Percentiles rank a stretch among this genome's conserved stretches.
These are phyloP conservation scores for Eucalyptus marginata DNA, from an alignment of 345 rosid genomes.

Conservation along the genomic window DNA sequence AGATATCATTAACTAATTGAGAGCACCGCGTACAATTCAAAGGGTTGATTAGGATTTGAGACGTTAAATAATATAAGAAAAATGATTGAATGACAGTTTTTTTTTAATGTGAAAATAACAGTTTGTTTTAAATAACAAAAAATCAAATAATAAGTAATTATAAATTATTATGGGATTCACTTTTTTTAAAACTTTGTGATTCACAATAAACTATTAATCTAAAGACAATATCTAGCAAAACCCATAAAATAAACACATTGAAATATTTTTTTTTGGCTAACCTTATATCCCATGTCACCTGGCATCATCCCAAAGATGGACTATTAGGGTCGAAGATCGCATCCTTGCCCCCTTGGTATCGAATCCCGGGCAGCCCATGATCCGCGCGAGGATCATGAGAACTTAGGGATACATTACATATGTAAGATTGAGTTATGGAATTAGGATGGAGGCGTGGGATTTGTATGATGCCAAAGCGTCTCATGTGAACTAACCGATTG, in stretches of 20 bases:
- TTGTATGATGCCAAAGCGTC: not conserved
- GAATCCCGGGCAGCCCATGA: not conserved
- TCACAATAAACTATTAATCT: fast-evolving
- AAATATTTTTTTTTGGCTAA: not conserved
- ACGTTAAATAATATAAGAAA: no score
- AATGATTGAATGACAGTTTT: no score
- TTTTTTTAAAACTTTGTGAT: fast-evolving
- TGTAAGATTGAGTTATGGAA: not conserved
- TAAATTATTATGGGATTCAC: fast-evolving
- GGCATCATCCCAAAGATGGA: not conserved
- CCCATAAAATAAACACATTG: not conserved
- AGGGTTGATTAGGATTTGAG: not conserved
- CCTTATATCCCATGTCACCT: no score
- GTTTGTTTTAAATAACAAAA: fast-evolving
- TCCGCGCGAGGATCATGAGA: not conserved
- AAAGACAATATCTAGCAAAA: no score
- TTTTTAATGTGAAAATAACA: no score
- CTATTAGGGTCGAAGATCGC: not conserved
- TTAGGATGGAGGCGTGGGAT: not conserved
- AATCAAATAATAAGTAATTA: no score
- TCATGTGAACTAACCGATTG: not conserved
- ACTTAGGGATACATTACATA: not conserved
- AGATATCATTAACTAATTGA: not conserved
- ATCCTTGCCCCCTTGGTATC: not conserved
- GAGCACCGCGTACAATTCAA: not conserved